Base-by-base conservation (phyloP, 352 stramenopile species). In the Phytophthora cryptogea region DNA sequence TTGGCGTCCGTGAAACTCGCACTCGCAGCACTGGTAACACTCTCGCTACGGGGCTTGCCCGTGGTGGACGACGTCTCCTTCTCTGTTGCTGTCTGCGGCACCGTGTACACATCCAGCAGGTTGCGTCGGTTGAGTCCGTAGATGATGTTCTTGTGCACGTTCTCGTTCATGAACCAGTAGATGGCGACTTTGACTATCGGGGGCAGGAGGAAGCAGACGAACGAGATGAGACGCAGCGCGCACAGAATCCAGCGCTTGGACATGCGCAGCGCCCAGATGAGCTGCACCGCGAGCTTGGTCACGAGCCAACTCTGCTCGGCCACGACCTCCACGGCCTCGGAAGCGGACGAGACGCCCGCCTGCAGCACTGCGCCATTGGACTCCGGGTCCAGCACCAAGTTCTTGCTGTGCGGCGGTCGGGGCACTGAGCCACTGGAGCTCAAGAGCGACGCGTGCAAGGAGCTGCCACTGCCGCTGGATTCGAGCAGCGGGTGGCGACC, bases 31-130 rank as follows among this genome's bases (percentile, higher is more conserved):
- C 44, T 72, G 8, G 40, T 35, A 7, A 54, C 40, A 13, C 63
- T 71, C 6, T 31, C 16, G 30, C 36, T 54, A 10, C 58, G 59
- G 50, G 69, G 27, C 35, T 61, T 64, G 17, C 44, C 31, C 27
- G 30, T 68, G 26, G 32, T 20, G 2, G 50, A 53, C 13, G 54
- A 17, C 17, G 37, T 39, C 23, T 68, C 42, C 10, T 62, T 23
- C 4, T 51, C 55, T 16, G 51, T 68, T 0, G 53, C 42, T 2
- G 61, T 66, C 16, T 64, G 58, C 0, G 78, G 70, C 14, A 84
- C 78, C 17, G 74, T 76, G 58, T 97, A 97, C 32, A 97, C 75
- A 45, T 97, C 90, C 30, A 95, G 68, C 41, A 95, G 64, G 56
- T 96, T 92, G 36, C 88, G 80, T 30, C 70, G 54, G 9, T 86